phyloP scores from a whole-genome alignment of 768 basidiomycete genomes.

The Macrolepiota fuliginosa region DNA sequence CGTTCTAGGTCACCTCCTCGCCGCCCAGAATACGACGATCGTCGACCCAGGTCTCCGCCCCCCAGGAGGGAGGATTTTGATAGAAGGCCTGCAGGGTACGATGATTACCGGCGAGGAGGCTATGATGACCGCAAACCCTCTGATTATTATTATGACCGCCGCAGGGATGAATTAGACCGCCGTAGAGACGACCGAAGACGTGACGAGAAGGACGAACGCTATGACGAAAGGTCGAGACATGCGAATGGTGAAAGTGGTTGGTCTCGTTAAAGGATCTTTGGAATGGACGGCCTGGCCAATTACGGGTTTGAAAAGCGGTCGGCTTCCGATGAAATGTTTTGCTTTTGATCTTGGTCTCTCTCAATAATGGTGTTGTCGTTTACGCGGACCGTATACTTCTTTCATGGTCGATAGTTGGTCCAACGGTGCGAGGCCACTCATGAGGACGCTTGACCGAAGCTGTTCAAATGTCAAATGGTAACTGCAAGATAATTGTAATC shows the following conservation, averaged over 20 bases:
- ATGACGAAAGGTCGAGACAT: conserved; percentile 74
- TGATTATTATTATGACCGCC: conserved; percentile 86
- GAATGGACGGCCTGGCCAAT: conserved; percentile 25
- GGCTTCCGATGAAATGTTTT: conserved; percentile 30
- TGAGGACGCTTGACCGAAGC: conserved; percentile 24
- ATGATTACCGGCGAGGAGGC: conserved; percentile 82
- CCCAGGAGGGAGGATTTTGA: conserved; percentile 80
- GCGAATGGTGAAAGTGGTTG: conserved; percentile 78
- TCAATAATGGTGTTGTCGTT: conserved; percentile 49
- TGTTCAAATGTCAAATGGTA: conserved; percentile 15
- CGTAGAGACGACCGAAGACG: conserved; percentile 77
- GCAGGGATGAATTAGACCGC: conserved; percentile 72
- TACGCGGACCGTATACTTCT: conserved; percentile 56
- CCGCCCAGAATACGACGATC: conserved; percentile 69
- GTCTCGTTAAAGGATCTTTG: conserved; percentile 58
- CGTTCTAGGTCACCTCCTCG: conserved; percentile 83
- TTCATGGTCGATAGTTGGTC: conserved; percentile 42
- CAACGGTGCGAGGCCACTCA: conserved; percentile 29
- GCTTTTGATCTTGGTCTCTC: conserved; percentile 49
- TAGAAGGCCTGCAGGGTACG: conserved; percentile 89
- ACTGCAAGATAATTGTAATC: conserved; percentile 12
- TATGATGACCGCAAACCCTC: conserved; percentile 82
- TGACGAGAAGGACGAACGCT: conserved; percentile 82
- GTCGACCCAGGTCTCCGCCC: conserved; percentile 81
- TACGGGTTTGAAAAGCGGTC: conserved; percentile 21